A percentile compares a stretch with the other conserved stretches of the same genome.
phyloP scores from a whole-genome alignment of 1,284 basidiomycete genomes.

The Cryptococcus sp. region DNA sequence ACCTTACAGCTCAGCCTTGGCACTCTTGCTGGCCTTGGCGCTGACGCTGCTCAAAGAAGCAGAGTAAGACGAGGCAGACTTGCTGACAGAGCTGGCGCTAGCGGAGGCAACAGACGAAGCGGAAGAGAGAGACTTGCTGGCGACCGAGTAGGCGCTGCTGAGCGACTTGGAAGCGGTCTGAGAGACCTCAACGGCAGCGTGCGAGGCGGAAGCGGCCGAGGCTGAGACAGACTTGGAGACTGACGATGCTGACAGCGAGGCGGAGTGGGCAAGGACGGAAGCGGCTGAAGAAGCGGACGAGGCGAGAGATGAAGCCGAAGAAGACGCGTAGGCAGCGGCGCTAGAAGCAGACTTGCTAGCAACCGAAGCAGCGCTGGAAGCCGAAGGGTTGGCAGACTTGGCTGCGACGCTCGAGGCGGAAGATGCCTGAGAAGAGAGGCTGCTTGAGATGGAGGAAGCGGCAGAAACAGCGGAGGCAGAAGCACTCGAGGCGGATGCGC shows the following conservation, averaged over 20 bases:
- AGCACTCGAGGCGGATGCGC: slow-evolving; percentile 43
- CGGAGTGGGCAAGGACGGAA: slow-evolving; percentile 56
- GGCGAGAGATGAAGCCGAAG: slow-evolving; percentile 44
- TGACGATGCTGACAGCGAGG: slow-evolving; percentile 37
- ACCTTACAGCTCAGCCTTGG: slow-evolving; percentile 38
- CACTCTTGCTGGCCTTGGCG: slow-evolving; percentile 37
- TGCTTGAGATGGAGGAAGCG: slow-evolving; percentile 38
- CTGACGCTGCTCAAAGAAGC: slow-evolving; percentile 32
- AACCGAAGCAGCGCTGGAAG: slow-evolving; percentile 39
- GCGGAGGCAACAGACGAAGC: slow-evolving; percentile 28
- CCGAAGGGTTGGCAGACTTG: slow-evolving; percentile 37
- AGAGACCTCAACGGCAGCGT: slow-evolving; percentile 39
- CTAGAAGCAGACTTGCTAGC: slow-evolving; percentile 46
- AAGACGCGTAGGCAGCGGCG: slow-evolving; percentile 49
- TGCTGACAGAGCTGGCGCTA: slow-evolving; percentile 32
- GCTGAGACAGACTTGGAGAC: slow-evolving; percentile 29
- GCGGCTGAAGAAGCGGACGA: slow-evolving; percentile 42
- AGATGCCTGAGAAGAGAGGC: slow-evolving; percentile 43
- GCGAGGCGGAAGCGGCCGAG: slow-evolving; percentile 37
- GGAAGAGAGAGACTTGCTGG: slow-evolving; percentile 45
- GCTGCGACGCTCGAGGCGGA: slow-evolving; percentile 39
- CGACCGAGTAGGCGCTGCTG: slow-evolving; percentile 52
- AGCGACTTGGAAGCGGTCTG: slow-evolving; percentile 26
- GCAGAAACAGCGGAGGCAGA: slow-evolving; percentile 40
- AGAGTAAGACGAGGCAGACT: slow-evolving; percentile 33